Percentiles rank a stretch among this genome's conserved stretches.
These are phyloP conservation scores for Oryza meridionalis DNA, from an alignment of 176 grass and related monocot species.

Conservation along the genomic window DNA sequence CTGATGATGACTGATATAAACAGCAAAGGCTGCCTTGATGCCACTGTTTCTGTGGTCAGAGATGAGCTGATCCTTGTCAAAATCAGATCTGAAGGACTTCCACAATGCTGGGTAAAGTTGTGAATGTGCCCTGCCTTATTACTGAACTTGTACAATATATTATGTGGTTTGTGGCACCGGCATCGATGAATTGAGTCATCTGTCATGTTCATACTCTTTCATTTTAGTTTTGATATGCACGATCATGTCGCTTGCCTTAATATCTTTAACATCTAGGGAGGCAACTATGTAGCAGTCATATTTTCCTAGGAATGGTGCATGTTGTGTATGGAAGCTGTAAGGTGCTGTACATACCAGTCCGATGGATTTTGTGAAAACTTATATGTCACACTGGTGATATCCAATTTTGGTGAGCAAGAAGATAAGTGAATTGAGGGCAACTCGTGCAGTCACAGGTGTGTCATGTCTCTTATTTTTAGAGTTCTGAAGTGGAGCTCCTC, in stretches of 20 bases:
- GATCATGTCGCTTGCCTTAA: neutral
- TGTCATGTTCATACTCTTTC: neutral
- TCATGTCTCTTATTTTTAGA: too few relatives aligned
- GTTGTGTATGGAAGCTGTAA: neutral
- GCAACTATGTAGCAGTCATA: neutral
- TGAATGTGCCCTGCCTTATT: neutral
- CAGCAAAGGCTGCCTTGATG: neutral
- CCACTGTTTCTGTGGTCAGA: neutral
- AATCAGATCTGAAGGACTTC: too few relatives aligned
- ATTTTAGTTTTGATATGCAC: neutral
- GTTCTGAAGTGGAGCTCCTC: too few relatives aligned
- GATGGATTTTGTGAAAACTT: neutral
- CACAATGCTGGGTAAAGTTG: too few relatives aligned
- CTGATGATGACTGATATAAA: slow-evolving; percentile 59
- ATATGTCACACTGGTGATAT: too few relatives aligned
- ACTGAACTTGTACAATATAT: too few relatives aligned
- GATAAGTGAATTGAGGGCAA: too few relatives aligned
- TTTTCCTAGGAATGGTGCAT: neutral
- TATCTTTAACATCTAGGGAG: neutral
- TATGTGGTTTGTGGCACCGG: neutral
- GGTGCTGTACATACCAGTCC: neutral
- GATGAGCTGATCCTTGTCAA: neutral
- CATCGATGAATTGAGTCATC: neutral
- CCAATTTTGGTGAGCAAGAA: too few relatives aligned
- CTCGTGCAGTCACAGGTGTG: too few relatives aligned